Base-by-base conservation (phyloP, 352 stramenopile species). In the Globisporangium acanthophoron region DNA sequence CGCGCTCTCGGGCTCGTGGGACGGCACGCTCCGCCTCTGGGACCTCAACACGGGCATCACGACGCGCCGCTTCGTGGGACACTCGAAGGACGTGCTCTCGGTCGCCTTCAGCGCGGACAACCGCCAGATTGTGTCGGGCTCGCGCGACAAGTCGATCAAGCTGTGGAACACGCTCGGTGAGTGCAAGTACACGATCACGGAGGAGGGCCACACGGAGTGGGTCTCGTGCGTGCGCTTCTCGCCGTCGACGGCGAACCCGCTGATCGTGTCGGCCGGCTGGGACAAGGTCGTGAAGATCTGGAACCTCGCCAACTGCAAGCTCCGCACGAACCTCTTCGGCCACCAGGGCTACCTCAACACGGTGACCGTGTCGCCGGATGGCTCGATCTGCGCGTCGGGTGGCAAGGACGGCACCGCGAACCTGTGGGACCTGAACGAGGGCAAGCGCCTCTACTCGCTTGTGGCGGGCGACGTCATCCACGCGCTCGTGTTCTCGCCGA, bases 251-350 rank as follows among this genome's bases (percentile, higher is more conserved):
- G 80, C 80, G 62, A 94, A 96, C 80, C 97, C 97, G 59, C 77
- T 99, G 49, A 99, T 99, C 70, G 97, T 99, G 41, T 99, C 96
- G 59, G 95, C 82, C 62, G 97, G 97, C 62, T 99, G 97, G 97
- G 98, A 99, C 85, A 98, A 98, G 78, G 87, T 99, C 44, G 97
- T 99, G 35, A 99, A 99, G 94, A 98, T 99, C 62, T 99, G 97
- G 97, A 97, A 97, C 80, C 63, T 97, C 44, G 96, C 90, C 64
- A 99, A 99, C 92, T 99, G 96, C 94, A 99, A 99, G 80, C 95
- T 99, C 62, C 93, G 96, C 76, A 99, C 95, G 61, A 98, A 99
- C 85, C 82, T 99, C 21, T 96, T 99, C 73, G 98, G 98, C 79
- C 97, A 99, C 91, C 90, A 90, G 59, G 97, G 96, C 67, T 99